Evolutionary conservation across 345 rosid species (phyloP), one percentile per base, ranked within the genome.

Genomic region (Ailanthus altissimus): DNA sequence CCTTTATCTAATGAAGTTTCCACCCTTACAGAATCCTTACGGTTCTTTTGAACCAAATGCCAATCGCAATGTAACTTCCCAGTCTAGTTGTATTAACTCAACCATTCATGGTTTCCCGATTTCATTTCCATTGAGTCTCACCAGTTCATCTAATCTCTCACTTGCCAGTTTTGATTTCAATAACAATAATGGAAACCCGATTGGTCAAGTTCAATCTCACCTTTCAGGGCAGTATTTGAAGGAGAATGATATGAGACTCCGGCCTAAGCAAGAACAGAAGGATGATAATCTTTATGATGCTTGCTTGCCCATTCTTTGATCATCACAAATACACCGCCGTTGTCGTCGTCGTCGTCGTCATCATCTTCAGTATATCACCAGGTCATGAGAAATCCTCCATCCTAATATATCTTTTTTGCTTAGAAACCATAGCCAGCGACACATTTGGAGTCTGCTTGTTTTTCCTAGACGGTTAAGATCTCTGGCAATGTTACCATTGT

Each of bases 1-100:
- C 21, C 42, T 86, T 77, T 90, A 83, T 82, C 86, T 85, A 16
- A 56, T 86, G 87, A 87, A 85, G 67, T 85, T 80, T 70, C 88
- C 90, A 46, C 45, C 85, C 68, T 26, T 86, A 59, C 86, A 74
- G 46, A 79, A 79, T 18, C 79, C 86, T 15, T 84, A 82, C 20
- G 70, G 82, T 23, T 75, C 85, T 5, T 85, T 77, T 60, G 90
- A 85, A 56, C 79, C 83, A 67, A 82, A 72, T 67, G 45, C 84
- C 23, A 50, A 67, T 76, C 65, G 46, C 51, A 26, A 65, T 43
- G 81, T 84, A n/a, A 45, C 72, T 67, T n/a, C n/a, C n/a, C 86
- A 66, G 53, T 58, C 83, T 40, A 78, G 84, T 71, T 75, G 89
- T 18, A 57, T 78, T 12, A 66, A 83, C 38, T 32, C 88, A 6